phyloP scores from a whole-genome alignment of 441 rosid genomes.

The Kokia cookei region DNA sequence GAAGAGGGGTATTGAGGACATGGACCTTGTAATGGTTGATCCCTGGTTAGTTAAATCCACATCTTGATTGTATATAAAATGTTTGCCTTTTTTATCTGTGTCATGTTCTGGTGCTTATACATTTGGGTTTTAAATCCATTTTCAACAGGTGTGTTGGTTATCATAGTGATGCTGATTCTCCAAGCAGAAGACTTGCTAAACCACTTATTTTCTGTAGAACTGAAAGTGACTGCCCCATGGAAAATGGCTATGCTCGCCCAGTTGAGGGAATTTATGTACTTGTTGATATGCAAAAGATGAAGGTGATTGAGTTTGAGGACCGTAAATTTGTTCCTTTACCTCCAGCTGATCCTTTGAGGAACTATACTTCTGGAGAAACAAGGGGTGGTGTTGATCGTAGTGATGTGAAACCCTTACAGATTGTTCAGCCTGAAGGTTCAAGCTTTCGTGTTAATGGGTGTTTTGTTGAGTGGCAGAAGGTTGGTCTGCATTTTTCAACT shows the following conservation, averaged over 20 bases:
- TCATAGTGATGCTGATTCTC: constrained; percentile 47
- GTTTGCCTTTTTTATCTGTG: neutral
- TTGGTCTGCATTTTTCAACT: constrained; percentile 3
- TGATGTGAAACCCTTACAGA: constrained; percentile 40
- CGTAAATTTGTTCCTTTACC: constrained; percentile 38
- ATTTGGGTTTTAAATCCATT: neutral
- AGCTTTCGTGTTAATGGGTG: constrained; percentile 42
- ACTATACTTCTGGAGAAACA: constrained; percentile 43
- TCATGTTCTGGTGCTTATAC: neutral
- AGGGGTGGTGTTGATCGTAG: constrained; percentile 51
- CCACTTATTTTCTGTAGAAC: constrained; percentile 47
- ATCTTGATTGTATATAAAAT: neutral
- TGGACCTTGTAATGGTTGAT: constrained; percentile 55
- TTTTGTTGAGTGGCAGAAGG: constrained; percentile 49
- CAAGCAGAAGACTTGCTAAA: constrained; percentile 44
- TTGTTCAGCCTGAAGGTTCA: constrained; percentile 46
- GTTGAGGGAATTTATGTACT: constrained; percentile 45
- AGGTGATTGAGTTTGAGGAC: constrained; percentile 48
- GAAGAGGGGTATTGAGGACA: constrained; percentile 48
- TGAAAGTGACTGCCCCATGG: constrained; percentile 49
- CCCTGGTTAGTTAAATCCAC: constrained; percentile 32
- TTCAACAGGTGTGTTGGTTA: constrained; percentile 40
- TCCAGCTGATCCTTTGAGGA: constrained; percentile 46
- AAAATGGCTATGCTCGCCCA: constrained; percentile 50
- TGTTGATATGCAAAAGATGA: constrained; percentile 51